Evolutionary conservation across 2,329 filamentous ascomycete genomes (phyloP).

Genomic region (Colletotrichum sp.): DNA sequence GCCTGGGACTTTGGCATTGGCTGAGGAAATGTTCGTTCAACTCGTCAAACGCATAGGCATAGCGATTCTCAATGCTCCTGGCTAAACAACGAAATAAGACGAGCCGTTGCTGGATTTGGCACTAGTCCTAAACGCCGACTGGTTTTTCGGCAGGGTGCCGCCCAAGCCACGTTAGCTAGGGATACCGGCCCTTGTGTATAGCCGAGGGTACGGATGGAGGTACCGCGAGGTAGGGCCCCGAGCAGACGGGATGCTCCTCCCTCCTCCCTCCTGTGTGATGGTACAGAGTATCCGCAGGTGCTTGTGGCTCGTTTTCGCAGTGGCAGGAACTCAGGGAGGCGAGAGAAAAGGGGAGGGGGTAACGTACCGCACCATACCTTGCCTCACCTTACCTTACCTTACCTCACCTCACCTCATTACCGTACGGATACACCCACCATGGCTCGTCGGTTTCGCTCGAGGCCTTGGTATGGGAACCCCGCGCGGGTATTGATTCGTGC

Average conservation of each 20-base stretch:
- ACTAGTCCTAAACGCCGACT: background rate
- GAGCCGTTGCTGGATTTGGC: background rate
- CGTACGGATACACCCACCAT: background rate
- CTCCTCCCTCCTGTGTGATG: background rate
- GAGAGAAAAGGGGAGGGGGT: background rate
- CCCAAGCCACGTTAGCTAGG: background rate
- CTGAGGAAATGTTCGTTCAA: background rate
- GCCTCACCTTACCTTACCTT: too few species aligned
- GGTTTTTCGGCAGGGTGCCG: constrained; percentile 1
- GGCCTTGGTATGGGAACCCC: background rate
- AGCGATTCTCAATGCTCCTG: too few species aligned
- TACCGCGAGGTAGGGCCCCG: background rate
- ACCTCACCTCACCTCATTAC: too few species aligned
- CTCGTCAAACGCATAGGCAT: background rate
- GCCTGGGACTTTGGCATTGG: too few species aligned
- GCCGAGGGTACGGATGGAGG: background rate
- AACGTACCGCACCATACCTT: too few species aligned
- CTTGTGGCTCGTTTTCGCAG: constrained; percentile 3
- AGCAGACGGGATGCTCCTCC: background rate
- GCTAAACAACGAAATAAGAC: background rate
- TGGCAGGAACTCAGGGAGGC: too few species aligned
- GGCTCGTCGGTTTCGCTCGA: constrained; percentile 7
- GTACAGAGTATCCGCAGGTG: background rate
- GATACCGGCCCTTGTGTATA: background rate
- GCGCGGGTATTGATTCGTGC: constrained; percentile 19